A percentile compares a stretch with the other conserved stretches of the same genome.
phyloP scores from a whole-genome alignment of 23 red algal species.

The Gracilariopsis chorda region DNA sequence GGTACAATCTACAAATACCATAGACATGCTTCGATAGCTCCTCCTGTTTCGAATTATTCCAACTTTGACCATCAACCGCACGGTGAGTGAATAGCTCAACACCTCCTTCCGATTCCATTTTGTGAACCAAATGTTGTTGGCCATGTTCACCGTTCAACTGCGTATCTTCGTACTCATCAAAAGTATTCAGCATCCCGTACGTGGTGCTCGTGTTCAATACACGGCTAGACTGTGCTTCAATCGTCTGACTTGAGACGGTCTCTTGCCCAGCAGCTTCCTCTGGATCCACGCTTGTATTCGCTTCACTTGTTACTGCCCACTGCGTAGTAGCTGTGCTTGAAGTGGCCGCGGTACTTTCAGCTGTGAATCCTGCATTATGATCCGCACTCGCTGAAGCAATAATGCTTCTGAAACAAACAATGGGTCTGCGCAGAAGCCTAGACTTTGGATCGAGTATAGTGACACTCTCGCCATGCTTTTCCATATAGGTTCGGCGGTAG shows the following conservation, averaged over 20 bases:
- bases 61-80: conserved; percentile 29
- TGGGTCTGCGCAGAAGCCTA: neutral
- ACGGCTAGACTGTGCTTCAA: too few relatives aligned
- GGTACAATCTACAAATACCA: conserved; percentile 41
- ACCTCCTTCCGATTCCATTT: conserved; percentile 23
- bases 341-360: neutral
- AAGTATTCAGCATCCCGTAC: neutral
- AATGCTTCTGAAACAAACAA: conserved; percentile 34
- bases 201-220: neutral
- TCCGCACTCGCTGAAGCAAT: neutral
- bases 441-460: conserved; percentile 24
- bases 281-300: neutral
- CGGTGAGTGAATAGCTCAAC: conserved; percentile 56
- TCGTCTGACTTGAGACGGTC: neutral
- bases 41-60: conserved; percentile 6
- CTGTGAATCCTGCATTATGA: neutral
- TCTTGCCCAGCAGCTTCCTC: neutral
- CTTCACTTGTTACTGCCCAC: neutral
- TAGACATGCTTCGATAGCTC: conserved; percentile 12
- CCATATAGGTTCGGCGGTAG: neutral
- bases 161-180: neutral
- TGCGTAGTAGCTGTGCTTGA: neutral
- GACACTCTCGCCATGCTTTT: conserved; percentile 25
- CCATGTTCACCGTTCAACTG: neutral
- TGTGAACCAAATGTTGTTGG: neutral